Percentiles rank a stretch among this genome's conserved stretches.
Conservation (phyloP, 345 rosid genomes). For the Combretum micranthum region DNA sequence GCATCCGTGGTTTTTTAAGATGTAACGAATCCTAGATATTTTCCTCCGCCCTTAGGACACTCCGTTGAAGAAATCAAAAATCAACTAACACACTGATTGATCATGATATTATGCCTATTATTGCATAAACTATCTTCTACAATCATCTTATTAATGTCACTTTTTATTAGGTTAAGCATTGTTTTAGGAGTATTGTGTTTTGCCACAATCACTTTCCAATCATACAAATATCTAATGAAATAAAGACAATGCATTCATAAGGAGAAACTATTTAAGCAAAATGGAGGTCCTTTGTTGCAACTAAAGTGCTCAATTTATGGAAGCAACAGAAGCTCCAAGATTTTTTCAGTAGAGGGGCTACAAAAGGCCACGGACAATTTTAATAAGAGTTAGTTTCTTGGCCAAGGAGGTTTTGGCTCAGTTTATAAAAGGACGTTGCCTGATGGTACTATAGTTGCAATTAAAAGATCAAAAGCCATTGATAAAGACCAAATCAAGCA, state of each 20-base stretch:
- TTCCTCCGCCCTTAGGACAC: too few relatives aligned
- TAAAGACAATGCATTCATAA: constrained; percentile 1
- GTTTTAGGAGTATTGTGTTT: constrained; percentile 13
- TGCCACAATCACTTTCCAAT: constrained; percentile 2
- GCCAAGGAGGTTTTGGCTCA: constrained; percentile 23
- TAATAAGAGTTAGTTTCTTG: constrained; percentile 14
- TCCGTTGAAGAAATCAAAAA: too few relatives aligned
- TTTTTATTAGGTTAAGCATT: constrained; percentile 7
- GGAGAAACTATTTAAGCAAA: constrained; percentile 15
- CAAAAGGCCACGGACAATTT: constrained; percentile 20
- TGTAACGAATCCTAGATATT: background rate
- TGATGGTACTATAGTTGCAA: constrained; percentile 23
- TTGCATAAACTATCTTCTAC: too few relatives aligned
- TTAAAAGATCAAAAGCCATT: constrained; percentile 13
- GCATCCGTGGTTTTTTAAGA: too few relatives aligned
- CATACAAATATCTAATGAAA: constrained; percentile 7
- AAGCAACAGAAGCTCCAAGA: constrained; percentile 7
- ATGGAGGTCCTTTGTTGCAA: constrained; percentile 17
- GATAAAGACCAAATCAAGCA: constrained; percentile 15
- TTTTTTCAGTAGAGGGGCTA: constrained; percentile 15
- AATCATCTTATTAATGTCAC: background rate
- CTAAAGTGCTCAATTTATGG: constrained; percentile 10
- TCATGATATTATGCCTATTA: too few relatives aligned
- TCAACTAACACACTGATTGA: too few relatives aligned
- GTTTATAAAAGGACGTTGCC: constrained; percentile 18